Evolutionary conservation across 1,284 basidiomycete species (phyloP).

Genomic region (Agaricales sp.): DNA sequence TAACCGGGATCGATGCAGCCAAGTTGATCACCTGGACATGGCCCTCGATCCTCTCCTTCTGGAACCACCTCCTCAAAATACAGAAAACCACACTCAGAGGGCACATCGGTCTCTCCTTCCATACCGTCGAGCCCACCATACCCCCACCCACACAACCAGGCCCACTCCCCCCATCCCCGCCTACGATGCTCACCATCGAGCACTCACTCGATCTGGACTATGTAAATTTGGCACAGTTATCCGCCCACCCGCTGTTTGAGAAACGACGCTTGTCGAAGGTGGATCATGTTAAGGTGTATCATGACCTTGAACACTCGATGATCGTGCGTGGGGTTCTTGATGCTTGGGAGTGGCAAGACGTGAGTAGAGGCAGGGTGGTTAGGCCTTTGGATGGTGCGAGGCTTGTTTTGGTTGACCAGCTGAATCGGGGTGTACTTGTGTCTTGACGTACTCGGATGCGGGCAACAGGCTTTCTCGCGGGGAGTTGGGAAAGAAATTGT

Average conservation of each 20-base stretch:
- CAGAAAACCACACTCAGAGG: conserved; percentile 31
- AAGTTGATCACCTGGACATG: conserved; percentile 39
- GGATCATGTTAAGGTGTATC: conserved; percentile 56
- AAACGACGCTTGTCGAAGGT: conserved; percentile 12
- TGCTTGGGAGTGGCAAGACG: conserved; percentile 28
- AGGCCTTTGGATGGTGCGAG: conserved; percentile 16
- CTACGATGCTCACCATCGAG: conserved; percentile 7
- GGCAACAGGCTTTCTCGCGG: no score
- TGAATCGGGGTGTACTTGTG: neutral
- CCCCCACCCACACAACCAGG: conserved; percentile 12
- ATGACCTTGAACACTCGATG: conserved; percentile 39
- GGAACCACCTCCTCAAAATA: conserved; percentile 39
- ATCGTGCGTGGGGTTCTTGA: conserved; percentile 40
- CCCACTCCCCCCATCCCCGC: conserved; percentile 12
- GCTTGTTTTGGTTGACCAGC: conserved; percentile 14
- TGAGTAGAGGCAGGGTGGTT: conserved; percentile 1
- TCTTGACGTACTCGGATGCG: neutral
- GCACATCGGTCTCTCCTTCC: conserved; percentile 42
- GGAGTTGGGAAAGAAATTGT: no score
- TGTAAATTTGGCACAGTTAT: no score
- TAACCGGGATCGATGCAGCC: conserved; percentile 10
- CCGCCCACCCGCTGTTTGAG: conserved; percentile 3
- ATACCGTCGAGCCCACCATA: conserved; percentile 20
- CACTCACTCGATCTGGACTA: conserved; percentile 3
- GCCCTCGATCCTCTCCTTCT: conserved; percentile 33